Conservation (phyloP, 768 basidiomycete species). For the Porpolomopsis calyptriformis region DNA sequence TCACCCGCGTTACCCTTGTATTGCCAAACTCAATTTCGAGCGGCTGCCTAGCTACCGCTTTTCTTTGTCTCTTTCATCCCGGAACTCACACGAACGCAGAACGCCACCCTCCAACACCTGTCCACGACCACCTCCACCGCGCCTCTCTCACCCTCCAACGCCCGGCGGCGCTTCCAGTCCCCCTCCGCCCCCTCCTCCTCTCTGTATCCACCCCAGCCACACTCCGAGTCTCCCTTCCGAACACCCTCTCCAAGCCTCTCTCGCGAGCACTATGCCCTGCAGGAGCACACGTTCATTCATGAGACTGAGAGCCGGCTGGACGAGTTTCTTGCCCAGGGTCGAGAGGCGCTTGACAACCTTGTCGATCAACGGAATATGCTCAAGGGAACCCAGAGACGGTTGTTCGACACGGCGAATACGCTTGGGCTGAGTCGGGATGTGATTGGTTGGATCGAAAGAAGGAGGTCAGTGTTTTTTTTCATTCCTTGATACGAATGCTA, state of each 20-base stretch:
- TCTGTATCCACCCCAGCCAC: conserved; percentile 39
- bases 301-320: conserved; percentile 76
- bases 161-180: conserved; percentile 56
- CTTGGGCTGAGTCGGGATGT: conserved; percentile 88
- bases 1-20: conserved; percentile 1
- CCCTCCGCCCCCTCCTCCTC: conserved; percentile 58
- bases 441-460: conserved; percentile 92
- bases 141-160: conserved; percentile 37
- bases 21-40: conserved; percentile 62
- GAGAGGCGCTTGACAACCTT: conserved; percentile 84
- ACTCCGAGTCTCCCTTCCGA: no score
- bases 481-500: neutral
- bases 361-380: conserved; percentile 88
- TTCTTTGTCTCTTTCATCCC: conserved; percentile 1
- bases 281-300: conserved; percentile 84
- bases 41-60: conserved; percentile 33
- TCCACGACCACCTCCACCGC: conserved; percentile 31
- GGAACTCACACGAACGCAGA: conserved; percentile 29
- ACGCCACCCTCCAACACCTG: conserved; percentile 39
- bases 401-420: conserved; percentile 88
- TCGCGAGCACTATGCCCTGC: conserved; percentile 70
- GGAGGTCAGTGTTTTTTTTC: conserved; percentile 52
- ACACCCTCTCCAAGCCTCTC: no score
- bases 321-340: conserved; percentile 84
- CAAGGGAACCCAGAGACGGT: conserved; percentile 83